Evolutionary conservation across 108 stramenopile species (phyloP).

Genomic region (Parmales sp.): DNA sequence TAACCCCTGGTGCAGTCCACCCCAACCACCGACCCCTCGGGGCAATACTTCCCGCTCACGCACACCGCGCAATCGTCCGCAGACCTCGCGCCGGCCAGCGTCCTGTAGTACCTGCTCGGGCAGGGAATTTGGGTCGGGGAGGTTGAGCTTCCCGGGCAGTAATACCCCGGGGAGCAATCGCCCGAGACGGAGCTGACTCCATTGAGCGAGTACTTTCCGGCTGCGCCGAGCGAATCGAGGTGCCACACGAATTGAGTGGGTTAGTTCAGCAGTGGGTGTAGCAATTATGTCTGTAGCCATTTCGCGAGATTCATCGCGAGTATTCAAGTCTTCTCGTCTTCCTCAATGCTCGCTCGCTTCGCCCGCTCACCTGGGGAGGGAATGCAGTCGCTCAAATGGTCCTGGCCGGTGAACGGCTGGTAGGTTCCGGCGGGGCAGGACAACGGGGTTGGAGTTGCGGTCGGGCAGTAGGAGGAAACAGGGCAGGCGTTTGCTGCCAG

Average conservation of each 20-base stretch:
- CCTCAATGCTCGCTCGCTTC: too few species aligned
- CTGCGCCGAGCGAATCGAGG: too few species aligned
- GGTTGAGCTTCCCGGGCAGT: slow-evolving; percentile 22
- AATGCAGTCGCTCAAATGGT: slow-evolving; percentile 10
- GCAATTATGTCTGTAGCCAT: too few species aligned
- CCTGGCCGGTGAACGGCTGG: neutral
- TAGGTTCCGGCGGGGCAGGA: slow-evolving; percentile 16
- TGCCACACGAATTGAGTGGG: too few species aligned
- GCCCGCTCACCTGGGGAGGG: too few species aligned
- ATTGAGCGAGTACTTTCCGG: neutral
- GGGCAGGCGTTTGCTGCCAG: slow-evolving; percentile 2
- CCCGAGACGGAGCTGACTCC: slow-evolving; percentile 3
- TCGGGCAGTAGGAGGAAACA: slow-evolving; percentile 11
- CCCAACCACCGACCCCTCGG: slow-evolving; percentile 17
- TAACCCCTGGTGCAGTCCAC: slow-evolving; percentile 20
- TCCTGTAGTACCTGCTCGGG: slow-evolving; percentile 19
- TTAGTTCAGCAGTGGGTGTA: too few species aligned
- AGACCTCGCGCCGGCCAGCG: slow-evolving; percentile 1
- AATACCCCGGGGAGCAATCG: slow-evolving; percentile 28
- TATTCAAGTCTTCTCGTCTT: too few species aligned
- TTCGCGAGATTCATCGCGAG: too few species aligned
- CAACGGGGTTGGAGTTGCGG: neutral
- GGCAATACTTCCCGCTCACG: slow-evolving; percentile 23
- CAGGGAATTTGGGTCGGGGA: slow-evolving; percentile 16
- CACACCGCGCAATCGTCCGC: slow-evolving; percentile 14